phyloP scores from a whole-genome alignment of 306 rosid genomes.

The Coriaria nepalensis region DNA sequence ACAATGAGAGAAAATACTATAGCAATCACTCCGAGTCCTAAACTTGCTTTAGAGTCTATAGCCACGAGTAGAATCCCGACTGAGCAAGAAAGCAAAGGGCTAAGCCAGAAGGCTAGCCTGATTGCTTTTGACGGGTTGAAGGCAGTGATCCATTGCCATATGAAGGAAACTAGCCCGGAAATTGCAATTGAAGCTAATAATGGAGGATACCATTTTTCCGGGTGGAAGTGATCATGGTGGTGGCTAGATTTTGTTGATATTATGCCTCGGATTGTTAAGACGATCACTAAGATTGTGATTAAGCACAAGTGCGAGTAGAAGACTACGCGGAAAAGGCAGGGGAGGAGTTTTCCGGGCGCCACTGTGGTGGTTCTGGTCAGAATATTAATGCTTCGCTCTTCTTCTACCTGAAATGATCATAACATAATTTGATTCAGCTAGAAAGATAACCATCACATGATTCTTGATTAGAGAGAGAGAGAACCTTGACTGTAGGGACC shows the following conservation, averaged over 20 bases:
- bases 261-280: slow-evolving; percentile 29
- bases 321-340: slow-evolving; percentile 22
- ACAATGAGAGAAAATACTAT: slow-evolving; percentile 30
- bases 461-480: slow-evolving; percentile 18
- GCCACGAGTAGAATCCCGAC: slow-evolving; percentile 28
- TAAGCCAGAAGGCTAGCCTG: slow-evolving; percentile 38
- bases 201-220: slow-evolving; percentile 47
- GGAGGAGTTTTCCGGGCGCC: slow-evolving; percentile 11
- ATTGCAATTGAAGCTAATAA: slow-evolving; percentile 28
- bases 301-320: slow-evolving; percentile 35
- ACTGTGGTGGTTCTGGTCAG: slow-evolving; percentile 10
- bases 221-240: slow-evolving; percentile 33
- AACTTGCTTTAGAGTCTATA: slow-evolving; percentile 25
- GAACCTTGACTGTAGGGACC: slow-evolving; percentile 23
- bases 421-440: background rate
- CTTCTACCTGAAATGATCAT: background rate
- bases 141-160: slow-evolving; percentile 40
- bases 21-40: slow-evolving; percentile 30
- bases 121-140: slow-evolving; percentile 35
- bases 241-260: slow-evolving; percentile 14
- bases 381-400: slow-evolving; percentile 24
- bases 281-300: slow-evolving; percentile 23
- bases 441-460: background rate
- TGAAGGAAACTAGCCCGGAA: slow-evolving; percentile 38
- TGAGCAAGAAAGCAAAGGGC: slow-evolving; percentile 42